A percentile compares a stretch with the other conserved stretches of the same genome.
Conservation (phyloP, 306 rosid genomes). For the Vigna mungo region DNA sequence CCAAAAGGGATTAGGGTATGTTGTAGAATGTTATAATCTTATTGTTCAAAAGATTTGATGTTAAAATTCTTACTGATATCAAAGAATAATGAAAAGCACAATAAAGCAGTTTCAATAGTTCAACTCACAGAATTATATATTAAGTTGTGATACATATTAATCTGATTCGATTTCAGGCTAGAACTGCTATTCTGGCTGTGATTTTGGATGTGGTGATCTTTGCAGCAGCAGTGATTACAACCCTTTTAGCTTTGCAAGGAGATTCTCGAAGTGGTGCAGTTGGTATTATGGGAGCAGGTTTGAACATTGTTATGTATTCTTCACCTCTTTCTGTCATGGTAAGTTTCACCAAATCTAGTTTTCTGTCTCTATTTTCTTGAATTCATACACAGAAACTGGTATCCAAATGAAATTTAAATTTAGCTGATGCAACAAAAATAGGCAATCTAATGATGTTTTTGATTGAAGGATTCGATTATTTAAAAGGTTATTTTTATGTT, state of each 20-base stretch:
- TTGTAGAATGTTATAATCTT: too few relatives aligned
- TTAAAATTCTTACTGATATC: too few relatives aligned
- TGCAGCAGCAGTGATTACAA: slow-evolving; percentile 36
- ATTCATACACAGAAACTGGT: too few relatives aligned
- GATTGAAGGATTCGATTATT: too few relatives aligned
- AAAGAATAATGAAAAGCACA: too few relatives aligned
- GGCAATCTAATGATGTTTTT: too few relatives aligned
- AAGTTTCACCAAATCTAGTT: not conserved
- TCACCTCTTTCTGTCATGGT: slow-evolving; percentile 70
- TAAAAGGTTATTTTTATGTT: too few relatives aligned
- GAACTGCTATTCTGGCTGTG: slow-evolving; percentile 49
- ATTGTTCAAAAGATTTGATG: too few relatives aligned
- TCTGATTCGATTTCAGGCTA: slow-evolving; percentile 40
- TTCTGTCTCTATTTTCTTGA: not conserved
- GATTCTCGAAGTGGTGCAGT: slow-evolving; percentile 52
- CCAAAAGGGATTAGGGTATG: slow-evolving; percentile 44
- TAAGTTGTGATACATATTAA: not conserved
- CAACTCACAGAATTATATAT: not conserved
- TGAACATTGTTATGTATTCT: slow-evolving; percentile 66
- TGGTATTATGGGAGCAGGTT: slow-evolving; percentile 60
- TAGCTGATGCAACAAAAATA: too few relatives aligned
- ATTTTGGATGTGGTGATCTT: slow-evolving; percentile 54
- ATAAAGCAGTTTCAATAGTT: not conserved
- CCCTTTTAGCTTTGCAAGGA: slow-evolving; percentile 57
- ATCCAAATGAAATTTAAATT: too few relatives aligned